A percentile compares a stretch with the other conserved stretches of the same genome.
These are phyloP conservation scores for Bonnemaisonia californica DNA, from an alignment of 31 red algal species.

Conservation along the genomic window DNA sequence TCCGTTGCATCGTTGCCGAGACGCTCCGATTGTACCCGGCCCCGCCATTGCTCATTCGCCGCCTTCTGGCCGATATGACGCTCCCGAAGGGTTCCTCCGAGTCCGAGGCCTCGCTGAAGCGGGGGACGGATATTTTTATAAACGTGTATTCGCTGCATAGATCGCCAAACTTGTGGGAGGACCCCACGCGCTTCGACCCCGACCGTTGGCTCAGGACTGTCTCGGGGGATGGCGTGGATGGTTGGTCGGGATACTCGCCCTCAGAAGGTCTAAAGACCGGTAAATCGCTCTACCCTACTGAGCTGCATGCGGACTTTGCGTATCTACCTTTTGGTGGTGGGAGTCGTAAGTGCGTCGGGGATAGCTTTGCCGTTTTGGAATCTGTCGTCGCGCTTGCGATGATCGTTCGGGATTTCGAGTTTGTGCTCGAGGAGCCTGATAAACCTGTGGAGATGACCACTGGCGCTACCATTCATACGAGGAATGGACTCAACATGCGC, in stretches of 20 bases:
- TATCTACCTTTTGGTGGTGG: conserved; percentile 87
- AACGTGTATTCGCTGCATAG: conserved; percentile 82
- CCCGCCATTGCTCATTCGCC: conserved; percentile 85
- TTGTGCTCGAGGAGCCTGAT: conserved; percentile 38
- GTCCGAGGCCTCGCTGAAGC: conserved; percentile 34
- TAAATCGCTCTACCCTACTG: conserved; percentile 73
- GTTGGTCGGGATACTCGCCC: conserved; percentile 78
- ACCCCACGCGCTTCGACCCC: conserved; percentile 75
- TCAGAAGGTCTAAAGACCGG: conserved; percentile 34
- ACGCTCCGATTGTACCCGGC: conserved; percentile 80
- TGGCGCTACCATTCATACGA: conserved; percentile 89
- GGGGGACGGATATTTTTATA: conserved; percentile 85
- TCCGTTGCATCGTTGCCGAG: conserved; percentile 72
- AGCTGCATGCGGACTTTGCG: conserved; percentile 79
- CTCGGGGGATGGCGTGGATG: conserved; percentile 53
- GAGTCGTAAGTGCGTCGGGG: conserved; percentile 84
- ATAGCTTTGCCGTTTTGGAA: conserved; percentile 86
- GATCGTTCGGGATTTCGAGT: conserved; percentile 77
- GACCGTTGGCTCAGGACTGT: conserved; percentile 73
- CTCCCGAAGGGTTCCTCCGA: conserved; percentile 50
- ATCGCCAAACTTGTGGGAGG: conserved; percentile 77
- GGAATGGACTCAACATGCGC: conserved; percentile 74
- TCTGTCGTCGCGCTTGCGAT: conserved; percentile 63
- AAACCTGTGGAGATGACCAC: conserved; percentile 66
- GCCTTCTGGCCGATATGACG: conserved; percentile 65